phyloP scores from a whole-genome alignment of 306 rosid species.

The Vigna nakashimae region DNA sequence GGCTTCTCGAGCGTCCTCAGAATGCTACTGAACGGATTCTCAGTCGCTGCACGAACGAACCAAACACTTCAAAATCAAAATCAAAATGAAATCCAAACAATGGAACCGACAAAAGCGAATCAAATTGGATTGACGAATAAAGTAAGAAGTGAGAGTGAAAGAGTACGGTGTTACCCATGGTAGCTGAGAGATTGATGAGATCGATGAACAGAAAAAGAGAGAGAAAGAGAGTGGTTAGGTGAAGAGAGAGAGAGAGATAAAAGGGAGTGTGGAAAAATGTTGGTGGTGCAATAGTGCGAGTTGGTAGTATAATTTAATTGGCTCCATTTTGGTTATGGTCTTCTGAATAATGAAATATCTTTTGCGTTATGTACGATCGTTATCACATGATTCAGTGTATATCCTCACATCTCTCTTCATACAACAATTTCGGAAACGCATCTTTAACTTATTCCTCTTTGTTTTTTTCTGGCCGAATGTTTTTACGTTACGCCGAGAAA shows the following conservation, averaged over 20 bases:
- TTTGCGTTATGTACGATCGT: not conserved
- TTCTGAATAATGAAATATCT: not conserved
- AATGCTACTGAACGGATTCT: constrained; percentile 71
- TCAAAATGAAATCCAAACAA: constrained; percentile 2
- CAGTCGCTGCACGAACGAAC: constrained; percentile 52
- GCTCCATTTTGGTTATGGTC: not conserved
- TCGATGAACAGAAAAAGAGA: not conserved
- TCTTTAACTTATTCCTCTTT: not conserved
- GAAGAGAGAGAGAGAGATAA: not conserved
- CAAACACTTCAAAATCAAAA: constrained; percentile 16
- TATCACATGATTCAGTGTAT: constrained; percentile 4
- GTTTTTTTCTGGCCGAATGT: not conserved
- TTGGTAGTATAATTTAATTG: not conserved
- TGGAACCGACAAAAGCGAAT: not conserved
- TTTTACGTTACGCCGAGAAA: not conserved
- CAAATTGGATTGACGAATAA: not conserved
- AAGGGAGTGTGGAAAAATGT: constrained; percentile 13
- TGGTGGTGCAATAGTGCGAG: not conserved
- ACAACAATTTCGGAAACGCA: not conserved
- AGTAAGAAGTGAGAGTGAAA: not conserved
- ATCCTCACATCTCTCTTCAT: not conserved
- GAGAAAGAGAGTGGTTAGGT: constrained; percentile 23
- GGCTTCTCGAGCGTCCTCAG: constrained; percentile 81
- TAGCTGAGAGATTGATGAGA: constrained; percentile 29
- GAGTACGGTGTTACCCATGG: constrained; percentile 52